Conservation (phyloP, 2,329 filamentous ascomycete species). For the Metarhizium sp. region DNA sequence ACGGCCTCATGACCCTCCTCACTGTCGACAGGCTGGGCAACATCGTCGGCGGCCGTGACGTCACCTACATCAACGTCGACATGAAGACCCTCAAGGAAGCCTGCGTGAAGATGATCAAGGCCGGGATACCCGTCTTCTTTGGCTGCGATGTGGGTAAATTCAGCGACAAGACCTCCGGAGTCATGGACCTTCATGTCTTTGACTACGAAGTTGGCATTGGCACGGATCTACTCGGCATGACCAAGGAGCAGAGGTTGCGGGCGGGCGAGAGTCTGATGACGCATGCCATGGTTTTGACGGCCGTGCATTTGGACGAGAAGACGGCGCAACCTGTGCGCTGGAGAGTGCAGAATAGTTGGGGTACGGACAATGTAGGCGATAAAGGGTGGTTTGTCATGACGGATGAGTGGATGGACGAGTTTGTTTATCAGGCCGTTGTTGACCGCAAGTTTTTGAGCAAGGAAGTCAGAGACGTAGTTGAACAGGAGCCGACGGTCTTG, state of each 20-base stretch:
- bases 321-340: slow-evolving; percentile 59
- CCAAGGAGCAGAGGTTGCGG: slow-evolving; percentile 64
- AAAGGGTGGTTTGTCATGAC: slow-evolving; percentile 88
- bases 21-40: slow-evolving; percentile 76
- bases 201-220: slow-evolving; percentile 84
- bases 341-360: slow-evolving; percentile 86
- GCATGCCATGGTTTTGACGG: slow-evolving; percentile 86
- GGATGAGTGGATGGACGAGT: slow-evolving; percentile 71
- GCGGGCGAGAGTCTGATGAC: slow-evolving; percentile 78
- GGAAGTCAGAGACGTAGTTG: slow-evolving; percentile 60
- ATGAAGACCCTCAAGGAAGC: slow-evolving; percentile 63
- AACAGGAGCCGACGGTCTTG: slow-evolving; percentile 60
- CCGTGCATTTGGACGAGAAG: slow-evolving; percentile 63
- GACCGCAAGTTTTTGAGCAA: slow-evolving; percentile 59
- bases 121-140: slow-evolving; percentile 78
- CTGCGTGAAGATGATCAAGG: slow-evolving; percentile 67
- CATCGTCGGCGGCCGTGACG: slow-evolving; percentile 62
- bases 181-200: slow-evolving; percentile 72
- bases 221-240: slow-evolving; percentile 60
- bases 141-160: slow-evolving; percentile 83
- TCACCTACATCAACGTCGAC: slow-evolving; percentile 77
- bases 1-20: slow-evolving; percentile 61
- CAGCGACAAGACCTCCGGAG: slow-evolving; percentile 54
- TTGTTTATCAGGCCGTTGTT: slow-evolving; percentile 79
- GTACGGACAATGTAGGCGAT: slow-evolving; percentile 49